A percentile compares a stretch with the other conserved stretches of the same genome.
These are phyloP conservation scores for Podaxis pistillaris DNA, from an alignment of 768 basidiomycete species.

Conservation along the genomic window DNA sequence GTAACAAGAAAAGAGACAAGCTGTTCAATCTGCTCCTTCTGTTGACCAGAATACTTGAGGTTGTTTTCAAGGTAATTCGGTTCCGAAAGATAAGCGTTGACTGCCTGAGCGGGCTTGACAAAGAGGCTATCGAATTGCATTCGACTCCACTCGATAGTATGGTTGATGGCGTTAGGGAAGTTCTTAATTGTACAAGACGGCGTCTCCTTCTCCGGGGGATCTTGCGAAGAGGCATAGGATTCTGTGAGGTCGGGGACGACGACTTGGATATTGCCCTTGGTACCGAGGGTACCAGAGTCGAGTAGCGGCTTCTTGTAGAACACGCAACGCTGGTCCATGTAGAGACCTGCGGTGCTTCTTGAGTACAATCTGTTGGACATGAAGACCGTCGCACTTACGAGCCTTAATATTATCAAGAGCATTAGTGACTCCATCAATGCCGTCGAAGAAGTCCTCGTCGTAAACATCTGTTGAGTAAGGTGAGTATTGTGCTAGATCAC, in stretches of 20 bases:
- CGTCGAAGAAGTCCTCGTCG: constrained; percentile 82
- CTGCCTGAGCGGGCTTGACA: constrained; percentile 90
- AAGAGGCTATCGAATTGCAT: constrained; percentile 91
- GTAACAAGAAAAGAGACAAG: constrained; percentile 88
- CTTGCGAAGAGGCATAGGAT: constrained; percentile 96
- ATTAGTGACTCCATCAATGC: constrained; percentile 93
- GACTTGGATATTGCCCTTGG: constrained; percentile 97
- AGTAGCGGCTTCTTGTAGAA: constrained; percentile 95
- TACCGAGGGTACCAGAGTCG: constrained; percentile 97
- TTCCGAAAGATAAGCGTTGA: constrained; percentile 95
- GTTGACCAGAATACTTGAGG: constrained; percentile 89
- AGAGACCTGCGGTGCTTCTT: constrained; percentile 56
- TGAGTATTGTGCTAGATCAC: not conserved
- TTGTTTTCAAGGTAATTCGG: constrained; percentile 92
- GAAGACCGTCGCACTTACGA: constrained; percentile 49
- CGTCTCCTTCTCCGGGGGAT: constrained; percentile 97
- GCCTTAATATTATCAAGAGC: constrained; percentile 97
- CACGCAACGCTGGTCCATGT: constrained; percentile 98
- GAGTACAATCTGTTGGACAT: not conserved
- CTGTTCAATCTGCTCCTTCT: constrained; percentile 85
- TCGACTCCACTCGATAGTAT: constrained; percentile 99
- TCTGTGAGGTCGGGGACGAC: constrained; percentile 93
- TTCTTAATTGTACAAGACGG: constrained; percentile 98
- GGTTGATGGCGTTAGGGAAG: constrained; percentile 97
- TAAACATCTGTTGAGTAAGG: constrained; percentile 81